These are phyloP conservation scores for Gryganskiella cystojenkinii DNA, from an alignment of 192 early-diverging fungal species.

Conservation along the genomic window DNA sequence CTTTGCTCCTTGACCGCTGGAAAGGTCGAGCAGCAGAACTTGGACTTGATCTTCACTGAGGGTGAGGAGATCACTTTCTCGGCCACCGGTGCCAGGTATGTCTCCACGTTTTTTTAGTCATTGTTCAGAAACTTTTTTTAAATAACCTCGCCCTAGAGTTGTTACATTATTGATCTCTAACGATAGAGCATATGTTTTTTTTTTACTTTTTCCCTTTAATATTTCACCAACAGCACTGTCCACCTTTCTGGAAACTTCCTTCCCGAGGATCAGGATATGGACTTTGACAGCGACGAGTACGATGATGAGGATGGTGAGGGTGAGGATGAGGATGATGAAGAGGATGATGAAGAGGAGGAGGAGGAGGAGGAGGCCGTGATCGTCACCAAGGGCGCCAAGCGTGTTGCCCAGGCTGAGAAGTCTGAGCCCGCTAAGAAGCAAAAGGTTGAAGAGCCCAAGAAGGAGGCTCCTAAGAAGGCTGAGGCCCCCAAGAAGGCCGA, in stretches of 20 bases:
- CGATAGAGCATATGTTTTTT: too few species aligned
- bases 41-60: slow-evolving; percentile 73
- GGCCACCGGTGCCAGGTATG: slow-evolving; percentile 65
- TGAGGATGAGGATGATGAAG: slow-evolving; percentile 48
- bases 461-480: slow-evolving; percentile 53
- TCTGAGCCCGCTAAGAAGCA: too few species aligned
- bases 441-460: slow-evolving; percentile 36
- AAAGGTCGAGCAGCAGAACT: slow-evolving; percentile 77
- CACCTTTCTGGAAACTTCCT: slow-evolving; percentile 82
- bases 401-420: slow-evolving; percentile 52
- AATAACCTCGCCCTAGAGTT: too few species aligned
- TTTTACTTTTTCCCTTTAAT: too few species aligned
- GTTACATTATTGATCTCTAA: too few species aligned
- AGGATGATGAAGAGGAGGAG: slow-evolving; percentile 52
- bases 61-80: slow-evolving; percentile 85
- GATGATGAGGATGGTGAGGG: slow-evolving; percentile 58
- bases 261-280: slow-evolving; percentile 61
- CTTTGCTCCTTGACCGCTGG: slow-evolving; percentile 82
- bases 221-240: slow-evolving; percentile 64
- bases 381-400: slow-evolving; percentile 57
- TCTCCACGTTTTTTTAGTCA: too few species aligned
- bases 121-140: neutral
- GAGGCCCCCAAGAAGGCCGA: slow-evolving; percentile 53
- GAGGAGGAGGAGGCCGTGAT: slow-evolving; percentile 54
- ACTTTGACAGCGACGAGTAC: slow-evolving; percentile 54